Base-by-base conservation (phyloP, 2,329 filamentous ascomycete genomes). In the Fusarium nematophilum region DNA sequence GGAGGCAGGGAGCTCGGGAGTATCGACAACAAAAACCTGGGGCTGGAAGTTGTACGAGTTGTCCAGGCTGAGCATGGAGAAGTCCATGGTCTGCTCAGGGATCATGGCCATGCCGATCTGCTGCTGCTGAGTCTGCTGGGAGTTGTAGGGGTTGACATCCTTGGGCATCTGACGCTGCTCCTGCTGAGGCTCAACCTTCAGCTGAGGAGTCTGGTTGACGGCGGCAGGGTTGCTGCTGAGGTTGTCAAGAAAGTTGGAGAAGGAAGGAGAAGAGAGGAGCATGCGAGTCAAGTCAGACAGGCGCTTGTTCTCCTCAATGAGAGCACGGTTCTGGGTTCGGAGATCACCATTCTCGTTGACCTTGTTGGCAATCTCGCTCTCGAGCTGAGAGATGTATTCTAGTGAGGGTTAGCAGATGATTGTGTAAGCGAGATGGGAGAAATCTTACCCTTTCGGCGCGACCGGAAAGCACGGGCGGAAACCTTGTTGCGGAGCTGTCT, bases 401-500 rank as follows among this genome's bases (percentile, higher is more conserved):
- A 70, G 7, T 27, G 3, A 14, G 2, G 18, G 53, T 73, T 56
- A 71, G 66, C 26, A 44, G 8, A 18, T 6, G 23, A 21, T 37
- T 3, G 21, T 14, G 2, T 27, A n/a, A 18, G 2, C 10, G 21
- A 36, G 9, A 44, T n/a, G 7, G 10, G 26, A 10, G 37, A 30
- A 38, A 63, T 72, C 84, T 83, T 88, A 97, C 94, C 94, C 84
- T 99, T 99, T 83, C 95, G 90, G 69, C 95, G 85, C n/a, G 93
- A 97, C 52, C 95, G 90, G 87, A 99, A 99, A 45, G 94, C 94
- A 67, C 95, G 92, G 60, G 95, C 95, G 34, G 95, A 99, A 5
- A 99, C 95, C 80, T 99, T 99, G 85, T 99, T 99, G 63, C 95
- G 88, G n/a, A 99, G 85, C 77, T 98, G 95, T 66, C 95, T 89